Conservation (phyloP, 495 filamentous ascomycete genomes). For the Xeromyces bisporus region DNA sequence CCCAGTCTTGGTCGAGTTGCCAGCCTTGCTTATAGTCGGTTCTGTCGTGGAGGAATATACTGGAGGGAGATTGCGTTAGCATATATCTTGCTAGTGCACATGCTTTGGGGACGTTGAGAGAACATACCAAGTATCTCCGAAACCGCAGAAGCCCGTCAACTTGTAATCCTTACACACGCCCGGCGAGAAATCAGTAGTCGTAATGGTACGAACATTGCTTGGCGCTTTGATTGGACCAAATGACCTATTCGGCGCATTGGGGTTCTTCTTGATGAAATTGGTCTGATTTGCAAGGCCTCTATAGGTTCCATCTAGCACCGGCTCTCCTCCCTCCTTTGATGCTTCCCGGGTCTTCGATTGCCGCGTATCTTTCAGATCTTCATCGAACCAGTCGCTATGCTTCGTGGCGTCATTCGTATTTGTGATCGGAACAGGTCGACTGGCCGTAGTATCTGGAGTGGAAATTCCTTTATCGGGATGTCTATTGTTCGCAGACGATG, state of each 20-base stretch:
- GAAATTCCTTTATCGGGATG: slow-evolving; percentile 19
- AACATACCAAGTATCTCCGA: too few species aligned
- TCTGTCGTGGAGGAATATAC: slow-evolving; percentile 74
- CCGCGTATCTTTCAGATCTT: slow-evolving; percentile 37
- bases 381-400: slow-evolving; percentile 75
- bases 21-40: slow-evolving; percentile 88
- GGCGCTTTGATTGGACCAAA: slow-evolving; percentile 81
- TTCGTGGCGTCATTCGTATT: slow-evolving; percentile 83
- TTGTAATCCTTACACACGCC: slow-evolving; percentile 97
- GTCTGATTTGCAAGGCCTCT: slow-evolving; percentile 56
- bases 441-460: slow-evolving; percentile 40
- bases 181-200: slow-evolving; percentile 77
- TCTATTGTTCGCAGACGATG: slow-evolving; percentile 31
- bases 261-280: slow-evolving; percentile 64
- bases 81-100: too few species aligned
- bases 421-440: slow-evolving; percentile 34
- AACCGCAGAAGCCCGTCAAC: slow-evolving; percentile 72
- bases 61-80: too few species aligned
- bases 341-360: slow-evolving; percentile 46
- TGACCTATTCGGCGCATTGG: slow-evolving; percentile 51
- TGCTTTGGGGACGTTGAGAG: too few species aligned
- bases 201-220: slow-evolving; percentile 81
- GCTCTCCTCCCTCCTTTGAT: slow-evolving; percentile 1
- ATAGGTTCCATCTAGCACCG: slow-evolving; percentile 48
- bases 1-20: slow-evolving; percentile 92